phyloP scores from a whole-genome alignment of 768 basidiomycete species.

The Psilocybe subaeruginosa region DNA sequence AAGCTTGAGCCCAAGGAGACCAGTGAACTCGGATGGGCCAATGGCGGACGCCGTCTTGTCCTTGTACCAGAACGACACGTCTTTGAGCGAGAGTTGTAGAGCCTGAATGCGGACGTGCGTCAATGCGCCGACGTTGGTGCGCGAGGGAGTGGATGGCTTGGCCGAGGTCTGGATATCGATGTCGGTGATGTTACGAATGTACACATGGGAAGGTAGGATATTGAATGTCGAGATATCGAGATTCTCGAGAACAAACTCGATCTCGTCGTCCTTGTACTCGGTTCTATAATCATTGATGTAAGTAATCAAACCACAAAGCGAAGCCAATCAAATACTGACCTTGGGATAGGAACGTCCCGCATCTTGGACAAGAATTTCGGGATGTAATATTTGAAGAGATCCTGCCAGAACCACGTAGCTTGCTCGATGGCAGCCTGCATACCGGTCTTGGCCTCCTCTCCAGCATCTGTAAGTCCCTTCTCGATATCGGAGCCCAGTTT shows the following conservation, averaged over 20 bases:
- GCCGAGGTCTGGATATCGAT: conserved; percentile 47
- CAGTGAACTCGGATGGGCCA: conserved; percentile 60
- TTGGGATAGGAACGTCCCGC: conserved; percentile 70
- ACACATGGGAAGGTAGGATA: conserved; percentile 70
- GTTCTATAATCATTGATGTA: conserved; percentile 42
- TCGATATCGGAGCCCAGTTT: conserved; percentile 54
- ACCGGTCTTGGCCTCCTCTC: conserved; percentile 35
- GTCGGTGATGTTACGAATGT: conserved; percentile 71
- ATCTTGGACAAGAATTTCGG: conserved; percentile 57
- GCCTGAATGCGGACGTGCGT: conserved; percentile 71
- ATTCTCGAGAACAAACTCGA: conserved; percentile 78
- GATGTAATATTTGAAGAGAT: conserved; percentile 79
- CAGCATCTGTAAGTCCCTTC: conserved; percentile 30
- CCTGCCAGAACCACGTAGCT: conserved; percentile 79
- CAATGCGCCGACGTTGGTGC: conserved; percentile 60
- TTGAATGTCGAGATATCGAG: conserved; percentile 69
- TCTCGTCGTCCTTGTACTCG: conserved; percentile 69
- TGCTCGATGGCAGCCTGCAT: conserved; percentile 52
- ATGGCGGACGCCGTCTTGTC: conserved; percentile 57
- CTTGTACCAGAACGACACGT: conserved; percentile 76
- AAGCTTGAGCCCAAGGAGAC: conserved; percentile 61
- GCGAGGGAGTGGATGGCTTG: conserved; percentile 38
- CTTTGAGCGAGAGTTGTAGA: conserved; percentile 60
- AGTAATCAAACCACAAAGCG: not conserved
- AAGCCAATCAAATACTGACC: conserved; percentile 38